Percentiles rank a stretch among this genome's conserved stretches.
phyloP scores from a whole-genome alignment of 352 stramenopile species.

The Aphanomyces astaci region DNA sequence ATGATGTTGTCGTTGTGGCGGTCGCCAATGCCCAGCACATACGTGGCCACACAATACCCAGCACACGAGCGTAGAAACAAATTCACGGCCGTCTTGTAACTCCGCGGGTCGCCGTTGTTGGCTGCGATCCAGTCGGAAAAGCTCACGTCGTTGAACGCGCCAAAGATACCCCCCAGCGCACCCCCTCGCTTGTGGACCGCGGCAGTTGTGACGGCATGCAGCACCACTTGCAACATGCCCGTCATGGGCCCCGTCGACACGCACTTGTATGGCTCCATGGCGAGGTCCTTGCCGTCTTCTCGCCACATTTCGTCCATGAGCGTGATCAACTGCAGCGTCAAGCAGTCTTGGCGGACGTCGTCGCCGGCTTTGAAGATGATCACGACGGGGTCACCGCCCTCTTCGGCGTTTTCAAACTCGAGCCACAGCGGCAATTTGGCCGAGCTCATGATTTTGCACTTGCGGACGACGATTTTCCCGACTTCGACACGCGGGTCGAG shows the following conservation, averaged over 20 bases:
- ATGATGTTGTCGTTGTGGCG: conserved; percentile 71
- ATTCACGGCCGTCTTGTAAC: conserved; percentile 24
- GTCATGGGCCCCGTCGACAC: conserved; percentile 35
- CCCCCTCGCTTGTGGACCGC: conserved; percentile 26
- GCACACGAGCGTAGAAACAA: conserved; percentile 41
- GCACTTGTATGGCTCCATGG: conserved; percentile 39
- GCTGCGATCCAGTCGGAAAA: conserved; percentile 19
- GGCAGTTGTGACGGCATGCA: conserved; percentile 37
- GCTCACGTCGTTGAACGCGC: conserved; percentile 17
- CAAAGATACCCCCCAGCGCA: conserved; percentile 19
- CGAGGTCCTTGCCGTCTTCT: conserved; percentile 37
- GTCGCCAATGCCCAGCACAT: conserved; percentile 56
- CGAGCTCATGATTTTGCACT: conserved; percentile 86
- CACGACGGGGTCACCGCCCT: conserved; percentile 30
- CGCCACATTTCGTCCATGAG: conserved; percentile 49
- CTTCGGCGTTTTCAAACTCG: conserved; percentile 81
- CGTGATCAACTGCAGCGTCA: conserved; percentile 42
- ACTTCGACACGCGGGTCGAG: conserved; percentile 83
- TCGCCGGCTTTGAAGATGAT: conserved; percentile 58
- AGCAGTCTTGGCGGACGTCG: conserved; percentile 59
- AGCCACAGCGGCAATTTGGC: conserved; percentile 87
- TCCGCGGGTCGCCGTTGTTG: conserved; percentile 18
- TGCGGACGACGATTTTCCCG: conserved; percentile 75
- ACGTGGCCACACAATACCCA: conserved; percentile 56
- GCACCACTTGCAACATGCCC: conserved; percentile 43